These are phyloP conservation scores for Selaginella moellendorffii DNA, from an alignment of 75 land plant genomes.

Conservation along the genomic window DNA sequence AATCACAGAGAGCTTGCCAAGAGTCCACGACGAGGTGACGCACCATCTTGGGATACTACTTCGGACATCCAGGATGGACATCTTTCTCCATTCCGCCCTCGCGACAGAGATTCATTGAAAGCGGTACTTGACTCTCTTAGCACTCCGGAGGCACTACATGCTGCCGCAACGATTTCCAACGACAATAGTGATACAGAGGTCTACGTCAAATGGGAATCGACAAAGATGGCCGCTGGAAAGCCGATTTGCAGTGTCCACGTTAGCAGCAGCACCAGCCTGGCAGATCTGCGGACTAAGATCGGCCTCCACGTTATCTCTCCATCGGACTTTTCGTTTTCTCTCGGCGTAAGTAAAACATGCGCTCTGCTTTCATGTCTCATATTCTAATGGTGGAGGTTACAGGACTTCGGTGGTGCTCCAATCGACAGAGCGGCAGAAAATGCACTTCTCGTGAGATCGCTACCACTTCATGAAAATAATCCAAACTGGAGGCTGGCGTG, in stretches of 20 bases:
- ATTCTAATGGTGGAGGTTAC: conserved; percentile 6
- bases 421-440: conserved; percentile 47
- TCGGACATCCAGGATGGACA: conserved; percentile 9
- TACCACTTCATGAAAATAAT: conserved; percentile 44
- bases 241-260: conserved; percentile 35
- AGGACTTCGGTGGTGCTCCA: conserved; percentile 62
- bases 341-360: conserved; percentile 41
- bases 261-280: conserved; percentile 28
- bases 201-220: conserved; percentile 76
- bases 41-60: neutral
- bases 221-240: conserved; percentile 48
- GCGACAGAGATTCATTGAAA: neutral
- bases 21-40: neutral
- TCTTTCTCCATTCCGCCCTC: conserved; percentile 7
- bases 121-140: conserved; percentile 10
- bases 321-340: conserved; percentile 39
- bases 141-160: too few relatives aligned
- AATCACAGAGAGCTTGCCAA: conserved; percentile 56
- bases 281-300: conserved; percentile 48
- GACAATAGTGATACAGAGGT: conserved; percentile 37
- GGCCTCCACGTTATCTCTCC: conserved; percentile 30
- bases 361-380: neutral
- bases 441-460: conserved; percentile 24
- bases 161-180: conserved; percentile 16
- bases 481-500: conserved; percentile 42